A percentile compares a stretch with the other conserved stretches of the same genome.
Evolutionary conservation across 106 monocot genomes (phyloP).

Genomic region (Dioscorea alata): DNA sequence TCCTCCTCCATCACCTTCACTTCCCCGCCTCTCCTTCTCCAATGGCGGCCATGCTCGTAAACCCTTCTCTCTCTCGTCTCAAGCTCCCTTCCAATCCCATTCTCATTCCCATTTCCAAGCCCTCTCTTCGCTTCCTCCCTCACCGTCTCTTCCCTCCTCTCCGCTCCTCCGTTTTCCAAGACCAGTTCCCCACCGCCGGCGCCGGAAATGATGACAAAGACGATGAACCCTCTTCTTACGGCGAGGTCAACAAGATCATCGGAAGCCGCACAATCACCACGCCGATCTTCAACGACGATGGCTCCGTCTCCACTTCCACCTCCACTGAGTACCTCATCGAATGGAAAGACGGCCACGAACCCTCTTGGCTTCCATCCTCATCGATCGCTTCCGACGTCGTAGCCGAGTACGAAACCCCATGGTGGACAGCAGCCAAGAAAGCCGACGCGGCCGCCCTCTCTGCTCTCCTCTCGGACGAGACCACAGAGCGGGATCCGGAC

Average conservation of each 20-base stretch:
- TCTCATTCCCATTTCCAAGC: neutral
- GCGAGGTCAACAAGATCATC: conserved; percentile 40
- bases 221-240: conserved; percentile 14
- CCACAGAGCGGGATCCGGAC: conserved; percentile 27
- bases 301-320: neutral
- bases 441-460: conserved; percentile 29
- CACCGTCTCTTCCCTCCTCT: neutral
- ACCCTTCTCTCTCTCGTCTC: conserved; percentile 23
- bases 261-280: conserved; percentile 24
- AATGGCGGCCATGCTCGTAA: conserved; percentile 26
- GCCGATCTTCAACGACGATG: conserved; percentile 4
- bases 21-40: too few species aligned
- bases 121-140: neutral
- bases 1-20: too few species aligned
- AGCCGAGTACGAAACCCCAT: conserved; percentile 45
- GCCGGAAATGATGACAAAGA: neutral
- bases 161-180: conserved; percentile 21
- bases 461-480: conserved; percentile 21
- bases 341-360: conserved; percentile 37
- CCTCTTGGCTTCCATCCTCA: conserved; percentile 31
- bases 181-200: conserved; percentile 12
- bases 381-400: conserved; percentile 38
- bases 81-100: conserved; percentile 5
- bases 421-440: conserved; percentile 42
- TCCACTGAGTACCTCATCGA: conserved; percentile 33